Base-by-base conservation (phyloP, 306 rosid genomes). In the Cicer bijugum region DNA sequence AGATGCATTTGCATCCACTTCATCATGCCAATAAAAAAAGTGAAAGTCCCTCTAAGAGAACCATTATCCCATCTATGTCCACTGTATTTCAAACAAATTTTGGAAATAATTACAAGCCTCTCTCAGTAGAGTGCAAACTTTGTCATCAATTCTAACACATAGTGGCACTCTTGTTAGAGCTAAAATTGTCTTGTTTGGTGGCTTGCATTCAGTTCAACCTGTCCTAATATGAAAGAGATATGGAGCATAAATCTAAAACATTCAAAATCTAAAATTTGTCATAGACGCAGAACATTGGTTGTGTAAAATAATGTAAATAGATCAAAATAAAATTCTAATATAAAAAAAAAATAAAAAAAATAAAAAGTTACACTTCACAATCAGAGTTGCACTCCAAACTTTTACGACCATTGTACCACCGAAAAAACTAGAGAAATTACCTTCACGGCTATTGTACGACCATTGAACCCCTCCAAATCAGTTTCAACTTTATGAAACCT, bases 401-500 rank as follows among this genome's bases (percentile, higher is more conserved):
- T 9, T n/a, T 7, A 71, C 57, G 20, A 74, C 64, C 23, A 12
- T 37, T 38, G 60, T 45, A 52, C 48, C 48, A 48, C 9, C 1
- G 60, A 76, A 40, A 62, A 42, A 37, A 17, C 52, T 48, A 44
- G 70, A 66, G 8, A 67, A 57, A 56, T 61, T 88, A 95, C 99
- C 97, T 85, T 90, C 42, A 95, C 97, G 42, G 99, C 97, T 71
- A 95, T 74, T 75, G 97, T 87, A 12, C 95, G 92, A 44, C 92
- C 96, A 84, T 82, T 92, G 48, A 95, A 89, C 42, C 92, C 85
- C 81, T 88, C 97, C 78, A 95, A 87, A 76, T 92, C 91, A 44
- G 90, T 88, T 83, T 92, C 92, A 33, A 91, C 91, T 83, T 94
- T 94, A 82, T 89, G 97, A 84, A 94, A 94, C 86, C 99, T 82